Evolutionary conservation across 2,329 filamentous ascomycete species (phyloP), one percentile per base, ranked within the genome.

Genomic region (Fusarium sp.): DNA sequence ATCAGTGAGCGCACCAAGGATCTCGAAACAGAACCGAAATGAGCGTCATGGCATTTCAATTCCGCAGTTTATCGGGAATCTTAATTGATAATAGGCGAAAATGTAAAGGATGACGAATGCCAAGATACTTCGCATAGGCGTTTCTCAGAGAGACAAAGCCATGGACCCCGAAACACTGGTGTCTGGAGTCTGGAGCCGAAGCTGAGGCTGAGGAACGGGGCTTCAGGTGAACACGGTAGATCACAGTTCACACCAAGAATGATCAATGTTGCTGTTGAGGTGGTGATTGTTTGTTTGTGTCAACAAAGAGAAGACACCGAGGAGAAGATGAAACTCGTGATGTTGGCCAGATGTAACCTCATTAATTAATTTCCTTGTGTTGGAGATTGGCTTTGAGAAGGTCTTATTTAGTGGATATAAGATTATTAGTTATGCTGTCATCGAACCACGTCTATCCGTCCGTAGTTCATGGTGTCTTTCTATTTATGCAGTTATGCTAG

Each of bases 1-100:
- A 46, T 44, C 14, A 46, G 45, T 19, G 19, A 46, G 45, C 17
- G 19, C 26, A 45, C 41, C 51, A 40, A 40, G 47, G 50, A 55
- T 56, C 47, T 55, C 41, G 58, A 70, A 68, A 61, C 67, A 35
- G 26, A 69, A 46, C 57, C 66, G 66, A 69, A 51, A 71, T 69
- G 55, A 66, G 48, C n/a, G 30, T 33, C 24, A 46, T 56, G 44
- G 41, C 26, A 46, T 49, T 20, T n/a, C 37, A 39, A 20, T 28
- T 35, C 43, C 41, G 35, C 56, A 39, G 30, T 55, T 24, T n/a
- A n/a, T 49, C 22, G 26, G 39, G n/a, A 41, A 63, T 40, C 35
- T 39, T 44, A 39, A 59, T 35, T 44, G 44, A 59, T 35, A 19
- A 44, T 44, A 37, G n/a, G 7, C 35, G 35, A 37, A n/a, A 37